Evolutionary conservation across 108 stramenopile genomes (phyloP), one percentile per base, ranked within the genome.

Genomic region (Fragilaria crotonensis): DNA sequence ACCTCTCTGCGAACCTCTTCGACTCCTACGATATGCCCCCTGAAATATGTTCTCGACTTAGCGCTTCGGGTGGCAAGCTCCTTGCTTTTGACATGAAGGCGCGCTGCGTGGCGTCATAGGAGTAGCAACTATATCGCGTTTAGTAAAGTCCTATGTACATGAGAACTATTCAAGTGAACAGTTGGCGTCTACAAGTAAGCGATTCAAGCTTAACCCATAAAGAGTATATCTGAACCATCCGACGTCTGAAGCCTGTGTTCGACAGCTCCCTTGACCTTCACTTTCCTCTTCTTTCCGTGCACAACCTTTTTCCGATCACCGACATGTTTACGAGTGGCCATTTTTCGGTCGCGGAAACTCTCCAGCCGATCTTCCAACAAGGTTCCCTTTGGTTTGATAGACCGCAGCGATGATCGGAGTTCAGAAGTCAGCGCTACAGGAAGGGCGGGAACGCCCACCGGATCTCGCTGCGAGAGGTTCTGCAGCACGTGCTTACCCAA

Each of bases 381-480:
- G 25, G 68, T 76, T 48, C 90, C 90, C 79, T 92, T 92, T 20
- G 90, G 90, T 21, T 68, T 70, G 19, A 92, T 73, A 4, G 79
- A 77, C 26, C 90, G 76, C 45, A 92, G 66, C 30, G 70, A 61
- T n/a, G 73, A 66, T 17, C 59, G 54, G 23, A 87, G 36, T 61
- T 91, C 90, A 33, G 70, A 67, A 18, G 80, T 71, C 57, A 92
- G 66, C 25, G 90, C 87, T 17, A 92, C 87, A 0, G 90, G 90
- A 33, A 83, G 71, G 2, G 90, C 68, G 0, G 87, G 87, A 20
- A 81, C 87, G 48, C 70, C 47, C 27, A 84, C 60, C 0, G 90
- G 87, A 72, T 92, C 84, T 47, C 64, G 52, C 22, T 73, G 57
- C 4, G 82, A 69, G 2, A 75, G 31, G 5, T 56, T 61, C 14